Evolutionary conservation across 2,329 filamentous ascomycete genomes (phyloP).

Genomic region (Amesomyces nigricolor): DNA sequence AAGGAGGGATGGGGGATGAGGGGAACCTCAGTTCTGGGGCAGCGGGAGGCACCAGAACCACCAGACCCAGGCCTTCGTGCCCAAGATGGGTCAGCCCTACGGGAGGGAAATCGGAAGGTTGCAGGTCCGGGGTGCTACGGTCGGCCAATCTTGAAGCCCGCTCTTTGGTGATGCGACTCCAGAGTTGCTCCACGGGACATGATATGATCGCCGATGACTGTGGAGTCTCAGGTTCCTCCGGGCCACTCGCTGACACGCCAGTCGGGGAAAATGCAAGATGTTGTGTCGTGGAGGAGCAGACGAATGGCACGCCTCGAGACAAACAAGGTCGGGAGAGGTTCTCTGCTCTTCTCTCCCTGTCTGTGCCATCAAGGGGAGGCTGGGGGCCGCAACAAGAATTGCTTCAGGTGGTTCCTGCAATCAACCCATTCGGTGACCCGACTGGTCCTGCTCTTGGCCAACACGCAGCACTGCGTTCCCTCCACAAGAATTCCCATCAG

Average conservation of each 20-base stretch:
- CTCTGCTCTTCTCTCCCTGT: not conserved
- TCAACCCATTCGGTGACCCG: not conserved
- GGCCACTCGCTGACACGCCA: not conserved
- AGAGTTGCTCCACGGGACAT: not conserved
- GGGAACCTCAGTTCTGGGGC: not conserved
- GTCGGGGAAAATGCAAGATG: not conserved
- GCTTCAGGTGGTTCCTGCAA: slow-evolving; percentile 6
- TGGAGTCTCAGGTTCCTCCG: not conserved
- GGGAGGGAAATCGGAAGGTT: not conserved
- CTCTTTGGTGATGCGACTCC: not conserved
- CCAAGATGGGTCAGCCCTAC: slow-evolving; percentile 14
- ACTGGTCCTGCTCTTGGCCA: slow-evolving; percentile 1
- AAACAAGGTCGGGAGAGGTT: not conserved
- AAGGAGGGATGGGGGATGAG: not conserved
- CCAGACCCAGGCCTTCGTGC: not conserved
- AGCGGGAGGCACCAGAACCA: not conserved
- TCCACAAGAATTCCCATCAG: not conserved
- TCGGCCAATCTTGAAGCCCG: slow-evolving; percentile 2
- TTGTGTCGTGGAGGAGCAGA: not conserved
- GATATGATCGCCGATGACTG: not conserved
- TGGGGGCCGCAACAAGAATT: slow-evolving; percentile 4
- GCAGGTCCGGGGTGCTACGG: slow-evolving; percentile 3
- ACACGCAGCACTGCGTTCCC: not conserved
- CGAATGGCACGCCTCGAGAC: not conserved
- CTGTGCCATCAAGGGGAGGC: not conserved